Evolutionary conservation across 495 filamentous ascomycete species (phyloP).

Genomic region (Podospora sp.): DNA sequence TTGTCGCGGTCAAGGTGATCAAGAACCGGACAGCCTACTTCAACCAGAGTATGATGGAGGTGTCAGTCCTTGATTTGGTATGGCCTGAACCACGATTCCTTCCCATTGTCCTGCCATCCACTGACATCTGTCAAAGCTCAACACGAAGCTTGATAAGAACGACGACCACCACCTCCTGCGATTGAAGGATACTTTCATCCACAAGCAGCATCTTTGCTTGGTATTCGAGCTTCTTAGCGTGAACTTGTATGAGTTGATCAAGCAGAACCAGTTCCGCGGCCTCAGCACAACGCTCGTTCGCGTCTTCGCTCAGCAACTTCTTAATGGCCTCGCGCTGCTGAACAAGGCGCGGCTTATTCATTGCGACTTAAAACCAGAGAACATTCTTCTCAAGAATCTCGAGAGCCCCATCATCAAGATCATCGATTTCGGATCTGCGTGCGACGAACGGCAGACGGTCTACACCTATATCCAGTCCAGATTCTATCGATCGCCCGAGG

Average conservation of each 20-base stretch:
- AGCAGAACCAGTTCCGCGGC: constrained; percentile 98
- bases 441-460: constrained; percentile 97
- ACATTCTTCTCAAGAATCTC: constrained; percentile 96
- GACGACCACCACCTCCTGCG: constrained; percentile 97
- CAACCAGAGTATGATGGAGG: constrained; percentile 99
- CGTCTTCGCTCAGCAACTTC: constrained; percentile 95
- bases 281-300: constrained; percentile 96
- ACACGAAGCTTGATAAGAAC: constrained; percentile 98
- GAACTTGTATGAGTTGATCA: constrained; percentile 98
- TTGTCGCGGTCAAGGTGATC: constrained; percentile 98
- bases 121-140: constrained; percentile 63
- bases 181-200: constrained; percentile 98
- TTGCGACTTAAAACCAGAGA: constrained; percentile 98
- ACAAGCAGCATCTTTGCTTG: constrained; percentile 94
- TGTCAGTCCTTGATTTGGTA: constrained; percentile 96
- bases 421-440: constrained; percentile 98
- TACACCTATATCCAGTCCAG: constrained; percentile 99
- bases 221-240: constrained; percentile 98
- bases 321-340: constrained; percentile 88
- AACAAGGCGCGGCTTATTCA: constrained; percentile 98
- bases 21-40: constrained; percentile 99
- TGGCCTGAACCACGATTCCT: constrained; percentile 25
- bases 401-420: constrained; percentile 99
- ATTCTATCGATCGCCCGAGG: constrained; percentile 97
- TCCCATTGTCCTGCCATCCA: not conserved